A percentile compares a stretch with the other conserved stretches of the same genome.
Conservation (phyloP, 202 grass and related monocot genomes). For the Setaria viridis region DNA sequence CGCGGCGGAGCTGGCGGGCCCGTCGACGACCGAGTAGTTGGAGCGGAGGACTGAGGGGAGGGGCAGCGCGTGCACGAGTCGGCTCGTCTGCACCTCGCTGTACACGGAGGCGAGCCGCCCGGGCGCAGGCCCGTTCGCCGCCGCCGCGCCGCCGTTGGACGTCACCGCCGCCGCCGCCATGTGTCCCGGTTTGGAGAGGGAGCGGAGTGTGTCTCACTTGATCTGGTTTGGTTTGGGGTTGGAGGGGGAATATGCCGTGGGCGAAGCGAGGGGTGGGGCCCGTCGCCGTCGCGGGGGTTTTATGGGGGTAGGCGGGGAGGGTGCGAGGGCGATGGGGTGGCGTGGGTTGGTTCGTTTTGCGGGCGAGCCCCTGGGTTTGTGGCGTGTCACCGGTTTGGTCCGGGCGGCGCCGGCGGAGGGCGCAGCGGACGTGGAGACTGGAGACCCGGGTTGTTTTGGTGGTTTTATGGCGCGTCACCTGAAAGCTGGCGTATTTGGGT, state of each 20-base stretch:
- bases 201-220: neutral
- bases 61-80: slow-evolving; percentile 69
- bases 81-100: slow-evolving; percentile 82
- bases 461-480: neutral
- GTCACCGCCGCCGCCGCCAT: slow-evolving; percentile 58
- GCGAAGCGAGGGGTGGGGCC: neutral
- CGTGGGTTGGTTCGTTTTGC: slow-evolving; percentile 25
- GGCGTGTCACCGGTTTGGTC: neutral
- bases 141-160: slow-evolving; percentile 42
- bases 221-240: slow-evolving; percentile 11
- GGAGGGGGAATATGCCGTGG: slow-evolving; percentile 19
- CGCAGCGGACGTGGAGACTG: neutral
- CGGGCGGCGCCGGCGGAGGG: neutral
- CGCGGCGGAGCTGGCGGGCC: slow-evolving; percentile 68
- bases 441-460: neutral
- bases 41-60: slow-evolving; percentile 71
- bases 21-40: slow-evolving; percentile 52
- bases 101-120: slow-evolving; percentile 68
- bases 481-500: neutral
- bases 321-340: neutral
- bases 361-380: slow-evolving; percentile 46
- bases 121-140: slow-evolving; percentile 42
- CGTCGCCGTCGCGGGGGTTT: slow-evolving; percentile 43
- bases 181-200: slow-evolving; percentile 9
- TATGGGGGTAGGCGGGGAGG: slow-evolving; percentile 23